Evolutionary conservation across 257 asterid genomes (phyloP).

Genomic region (Cordia subcordata): DNA sequence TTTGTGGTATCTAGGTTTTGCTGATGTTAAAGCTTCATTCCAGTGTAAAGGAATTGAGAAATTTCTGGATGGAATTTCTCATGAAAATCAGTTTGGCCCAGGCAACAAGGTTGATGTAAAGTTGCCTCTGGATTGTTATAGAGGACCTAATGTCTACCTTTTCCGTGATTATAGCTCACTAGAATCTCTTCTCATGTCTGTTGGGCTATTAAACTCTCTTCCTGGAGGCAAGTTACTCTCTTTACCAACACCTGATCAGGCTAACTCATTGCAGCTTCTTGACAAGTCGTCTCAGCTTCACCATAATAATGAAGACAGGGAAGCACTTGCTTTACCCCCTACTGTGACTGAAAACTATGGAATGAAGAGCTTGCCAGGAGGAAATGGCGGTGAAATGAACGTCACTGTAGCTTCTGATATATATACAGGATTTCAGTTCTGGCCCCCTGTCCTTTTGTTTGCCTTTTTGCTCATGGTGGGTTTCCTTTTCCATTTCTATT

Average conservation of each 20-base stretch:
- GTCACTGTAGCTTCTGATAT: constrained; percentile 21
- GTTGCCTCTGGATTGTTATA: constrained; percentile 41
- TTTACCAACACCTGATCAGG: constrained; percentile 41
- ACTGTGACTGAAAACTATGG: constrained; percentile 24
- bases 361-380: constrained; percentile 31
- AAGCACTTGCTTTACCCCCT: constrained; percentile 40
- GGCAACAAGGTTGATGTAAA: constrained; percentile 24
- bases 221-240: constrained; percentile 43
- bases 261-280: constrained; percentile 17
- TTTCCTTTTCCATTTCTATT: constrained; percentile 22
- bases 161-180: constrained; percentile 54
- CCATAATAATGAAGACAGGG: constrained; percentile 27
- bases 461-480: constrained; percentile 27
- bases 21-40: constrained; percentile 71
- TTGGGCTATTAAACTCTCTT: constrained; percentile 36
- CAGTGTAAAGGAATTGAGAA: constrained; percentile 52
- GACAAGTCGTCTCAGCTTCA: constrained; percentile 25
- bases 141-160: constrained; percentile 52
- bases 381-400: constrained; percentile 23
- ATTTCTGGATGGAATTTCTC: constrained; percentile 31
- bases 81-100: constrained; percentile 20
- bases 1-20: constrained; percentile 73
- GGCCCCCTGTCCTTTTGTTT: constrained; percentile 35
- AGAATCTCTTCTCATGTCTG: constrained; percentile 39
- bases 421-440: constrained; percentile 23